Evolutionary conservation across 208 protist genomes (phyloP).

Genomic region (Leptomonas pyrrhocoris): DNA sequence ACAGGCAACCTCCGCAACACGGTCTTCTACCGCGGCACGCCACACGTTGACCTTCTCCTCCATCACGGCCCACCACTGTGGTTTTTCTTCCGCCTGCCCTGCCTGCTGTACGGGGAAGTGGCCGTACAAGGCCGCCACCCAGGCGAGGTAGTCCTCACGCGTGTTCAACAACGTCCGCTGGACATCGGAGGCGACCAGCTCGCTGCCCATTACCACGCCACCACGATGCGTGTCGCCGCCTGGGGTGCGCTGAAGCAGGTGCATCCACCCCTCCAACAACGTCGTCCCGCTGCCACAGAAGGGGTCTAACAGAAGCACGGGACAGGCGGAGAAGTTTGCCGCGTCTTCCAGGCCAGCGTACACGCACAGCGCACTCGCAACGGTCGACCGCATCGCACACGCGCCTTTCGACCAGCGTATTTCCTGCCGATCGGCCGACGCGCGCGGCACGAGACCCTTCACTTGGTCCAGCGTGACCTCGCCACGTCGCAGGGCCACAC

Average conservation of each 20-base stretch:
- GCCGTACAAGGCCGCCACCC: conserved; percentile 1
- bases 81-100: not conserved
- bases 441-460: conserved; percentile 42
- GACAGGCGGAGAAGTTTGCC: not conserved
- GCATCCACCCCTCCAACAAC: conserved; percentile 34
- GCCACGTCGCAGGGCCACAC: conserved; percentile 10
- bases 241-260: not conserved
- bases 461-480: conserved; percentile 5
- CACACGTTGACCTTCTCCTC: not conserved
- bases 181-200: conserved; percentile 12
- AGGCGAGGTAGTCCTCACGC: conserved; percentile 1
- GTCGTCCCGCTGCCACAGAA: conserved; percentile 44
- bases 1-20: not conserved
- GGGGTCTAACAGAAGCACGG: conserved; percentile 37
- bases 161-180: conserved; percentile 5
- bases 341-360: conserved; percentile 25
- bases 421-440: conserved; percentile 33
- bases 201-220: conserved; percentile 24
- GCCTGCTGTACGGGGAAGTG: not conserved
- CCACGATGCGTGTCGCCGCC: not conserved
- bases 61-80: not conserved
- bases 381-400: conserved; percentile 48
- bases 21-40: not conserved
- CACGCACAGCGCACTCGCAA: conserved; percentile 33
- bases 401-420: conserved; percentile 43